Evolutionary conservation across 805 yeast species (phyloP).

Genomic region (Wickerhamomyces silvicola): DNA sequence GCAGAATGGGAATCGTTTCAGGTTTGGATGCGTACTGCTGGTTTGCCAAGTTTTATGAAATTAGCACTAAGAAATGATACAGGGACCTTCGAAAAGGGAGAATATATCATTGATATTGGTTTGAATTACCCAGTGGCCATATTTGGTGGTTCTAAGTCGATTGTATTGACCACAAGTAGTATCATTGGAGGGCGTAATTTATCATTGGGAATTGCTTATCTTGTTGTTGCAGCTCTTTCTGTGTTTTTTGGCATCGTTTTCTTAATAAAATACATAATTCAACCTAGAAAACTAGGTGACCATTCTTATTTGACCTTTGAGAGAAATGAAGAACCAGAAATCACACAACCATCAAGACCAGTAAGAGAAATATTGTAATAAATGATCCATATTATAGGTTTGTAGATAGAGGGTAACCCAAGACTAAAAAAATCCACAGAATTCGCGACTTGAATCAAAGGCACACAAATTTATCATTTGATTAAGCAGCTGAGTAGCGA

Average conservation of each 20-base stretch:
- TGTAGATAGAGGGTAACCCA: not conserved
- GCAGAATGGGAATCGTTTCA: slow-evolving; percentile 77
- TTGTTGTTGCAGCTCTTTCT: slow-evolving; percentile 76
- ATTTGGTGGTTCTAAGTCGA: slow-evolving; percentile 85
- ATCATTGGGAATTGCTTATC: slow-evolving; percentile 77
- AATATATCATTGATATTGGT: slow-evolving; percentile 60
- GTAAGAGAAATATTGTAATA: slow-evolving; percentile 17
- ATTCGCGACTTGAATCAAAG: not conserved
- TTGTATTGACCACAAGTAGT: slow-evolving; percentile 75
- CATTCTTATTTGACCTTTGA: slow-evolving; percentile 55
- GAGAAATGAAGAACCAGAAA: slow-evolving; percentile 12
- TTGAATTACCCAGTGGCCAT: slow-evolving; percentile 75
- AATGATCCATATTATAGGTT: not conserved
- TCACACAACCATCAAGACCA: slow-evolving; percentile 4
- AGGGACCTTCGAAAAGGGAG: slow-evolving; percentile 51
- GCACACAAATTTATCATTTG: not conserved
- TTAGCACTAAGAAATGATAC: slow-evolving; percentile 64
- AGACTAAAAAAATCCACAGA: not conserved
- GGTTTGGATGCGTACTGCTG: slow-evolving; percentile 98
- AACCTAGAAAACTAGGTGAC: slow-evolving; percentile 82
- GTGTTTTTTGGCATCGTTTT: slow-evolving; percentile 68
- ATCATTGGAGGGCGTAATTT: slow-evolving; percentile 85
- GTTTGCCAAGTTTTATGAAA: slow-evolving; percentile 83
- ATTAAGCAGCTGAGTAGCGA: not conserved
- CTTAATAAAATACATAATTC: slow-evolving; percentile 71